A percentile compares a stretch with the other conserved stretches of the same genome.
phyloP scores from a whole-genome alignment of 495 filamentous ascomycete genomes.

The Penicillium tannophilum region DNA sequence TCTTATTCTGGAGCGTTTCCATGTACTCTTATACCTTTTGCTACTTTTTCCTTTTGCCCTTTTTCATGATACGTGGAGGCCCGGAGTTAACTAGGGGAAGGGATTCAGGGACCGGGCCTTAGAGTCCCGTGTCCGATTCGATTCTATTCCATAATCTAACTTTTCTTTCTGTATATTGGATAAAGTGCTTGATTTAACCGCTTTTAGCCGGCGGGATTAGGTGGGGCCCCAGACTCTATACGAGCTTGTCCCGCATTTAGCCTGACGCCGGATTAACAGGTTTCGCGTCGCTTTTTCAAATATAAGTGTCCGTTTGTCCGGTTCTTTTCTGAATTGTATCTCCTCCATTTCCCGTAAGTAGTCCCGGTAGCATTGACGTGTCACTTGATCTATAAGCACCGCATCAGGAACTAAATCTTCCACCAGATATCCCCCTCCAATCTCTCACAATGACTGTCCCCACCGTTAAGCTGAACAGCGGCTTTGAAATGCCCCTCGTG shows the following conservation, averaged over 20 bases:
- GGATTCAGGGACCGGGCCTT: conserved; percentile 2
- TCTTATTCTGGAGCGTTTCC: conserved; percentile 22
- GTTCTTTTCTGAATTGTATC: background rate
- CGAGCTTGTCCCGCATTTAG: conserved; percentile 28
- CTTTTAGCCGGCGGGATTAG: conserved; percentile 13
- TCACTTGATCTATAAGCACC: background rate
- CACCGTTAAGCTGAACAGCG: conserved; percentile 19
- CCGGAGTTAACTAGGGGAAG: background rate
- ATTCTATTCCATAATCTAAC: conserved; percentile 3
- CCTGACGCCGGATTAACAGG: background rate
- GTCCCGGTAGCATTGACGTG: background rate
- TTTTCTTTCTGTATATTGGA: background rate
- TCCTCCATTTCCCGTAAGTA: background rate
- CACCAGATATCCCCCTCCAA: background rate
- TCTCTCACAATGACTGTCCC: conserved; percentile 8
- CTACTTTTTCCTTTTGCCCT: conserved; percentile 12
- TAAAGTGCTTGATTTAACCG: conserved; percentile 10
- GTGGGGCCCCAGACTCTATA: conserved; percentile 13
- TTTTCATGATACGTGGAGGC: conserved; percentile 7
- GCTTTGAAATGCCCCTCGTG: conserved; percentile 72
- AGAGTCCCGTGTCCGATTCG: conserved; percentile 5
- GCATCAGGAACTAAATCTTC: background rate
- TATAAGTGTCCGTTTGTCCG: background rate
- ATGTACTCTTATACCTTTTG: conserved; percentile 27
- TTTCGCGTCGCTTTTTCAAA: background rate